Evolutionary conservation across 495 filamentous ascomycete species (phyloP), one percentile per base, ranked within the genome.

Genomic region (Penicillium roqueforti): DNA sequence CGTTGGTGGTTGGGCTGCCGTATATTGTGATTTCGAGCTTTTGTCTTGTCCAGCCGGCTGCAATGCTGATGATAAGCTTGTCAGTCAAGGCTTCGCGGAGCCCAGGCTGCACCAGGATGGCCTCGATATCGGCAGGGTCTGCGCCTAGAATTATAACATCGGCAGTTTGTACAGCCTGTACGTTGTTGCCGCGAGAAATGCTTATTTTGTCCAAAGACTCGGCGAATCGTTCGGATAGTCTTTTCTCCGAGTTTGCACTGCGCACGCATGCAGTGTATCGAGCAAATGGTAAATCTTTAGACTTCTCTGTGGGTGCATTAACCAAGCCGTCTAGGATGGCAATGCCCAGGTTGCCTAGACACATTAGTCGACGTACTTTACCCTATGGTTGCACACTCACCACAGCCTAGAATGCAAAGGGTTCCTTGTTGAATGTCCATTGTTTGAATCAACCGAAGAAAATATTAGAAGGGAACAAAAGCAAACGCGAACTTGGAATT

Each of bases 41-140:
- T 38, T 65, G 43, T 38, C 58, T 51, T 0, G 68, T 71, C 70
- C 69, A 73, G 11, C 71, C 73, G 3, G 73, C 73, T n/a, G 67
- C 71, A 9, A 76, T 71, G 56, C 73, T 76, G 55, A 76, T 73
- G 6, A 76, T 37, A 22, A 76, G 59, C 34, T 73, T 76, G 1
- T 50, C 22, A 1, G 41, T 7, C 1, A 74, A 32, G 7, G 66
- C 67, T 5, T 66, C 58, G 7, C 49, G 43, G 13, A 73, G 34
- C 0, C 57, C 62, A 0, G 60, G 50, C 47, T 69, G 55, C 13
- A 53, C 56, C 11, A 76, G 38, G 3, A 62, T 60, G 1, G 25
- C 41, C n/a, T 62, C 46, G 18, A 73, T 63, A 10, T 68, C 64
- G 19, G 56, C 50, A 0, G 73, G 73, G 31, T 72, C 68, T 14